Base-by-base conservation (phyloP, 768 basidiomycete species). In the Leccinellum albellum region DNA sequence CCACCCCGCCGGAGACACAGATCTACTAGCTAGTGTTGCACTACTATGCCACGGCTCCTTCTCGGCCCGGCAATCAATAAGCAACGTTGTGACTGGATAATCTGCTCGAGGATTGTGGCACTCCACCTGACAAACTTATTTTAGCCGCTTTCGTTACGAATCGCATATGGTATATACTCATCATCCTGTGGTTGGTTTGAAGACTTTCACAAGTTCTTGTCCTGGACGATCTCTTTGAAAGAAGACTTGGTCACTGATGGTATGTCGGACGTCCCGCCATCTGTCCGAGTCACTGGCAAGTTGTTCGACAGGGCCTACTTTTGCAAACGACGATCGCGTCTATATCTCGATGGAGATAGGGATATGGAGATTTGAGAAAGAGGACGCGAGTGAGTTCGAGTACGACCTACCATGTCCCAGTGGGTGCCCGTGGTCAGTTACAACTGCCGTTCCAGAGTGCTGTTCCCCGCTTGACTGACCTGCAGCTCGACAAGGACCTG, bases 391-490 rank as follows among this genome's bases (percentile, higher is more conserved):
- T 21, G 95, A 97, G 71, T 80, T 91, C 67, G 97, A 98, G 74
- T 98, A 88, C 76, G 91, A 93, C 68, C 80, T 28, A 68, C 72
- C 10, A 93, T 89, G 66, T 85, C 83, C 9, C 76, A 77, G 29
- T 98, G 96, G 96, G 73, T 94, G 23, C 87, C 89, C 44, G 71
- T 94, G 69, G 95, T 98, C 67, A 72, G 89, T n/a, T n/a, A n/a
- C n/a, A n/a, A n/a, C n/a, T n/a, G n/a, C n/a, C n/a, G n/a, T 79
- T 29, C 29, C 14, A 29, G 26, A n/a, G 23, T 40, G 4, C 12
- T 53, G 13, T n/a, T 15, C 3, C 44, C 56, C 47, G 58, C 26
- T 28, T 50, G 9, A 28, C 13, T 20, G 1, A 17, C 48, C 59
- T 56, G 14, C 64, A 96, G 94, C 78, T 96, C 31, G 91, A 94